phyloP scores from a whole-genome alignment of 768 basidiomycete genomes.

The Macrolepiota fuliginosa region DNA sequence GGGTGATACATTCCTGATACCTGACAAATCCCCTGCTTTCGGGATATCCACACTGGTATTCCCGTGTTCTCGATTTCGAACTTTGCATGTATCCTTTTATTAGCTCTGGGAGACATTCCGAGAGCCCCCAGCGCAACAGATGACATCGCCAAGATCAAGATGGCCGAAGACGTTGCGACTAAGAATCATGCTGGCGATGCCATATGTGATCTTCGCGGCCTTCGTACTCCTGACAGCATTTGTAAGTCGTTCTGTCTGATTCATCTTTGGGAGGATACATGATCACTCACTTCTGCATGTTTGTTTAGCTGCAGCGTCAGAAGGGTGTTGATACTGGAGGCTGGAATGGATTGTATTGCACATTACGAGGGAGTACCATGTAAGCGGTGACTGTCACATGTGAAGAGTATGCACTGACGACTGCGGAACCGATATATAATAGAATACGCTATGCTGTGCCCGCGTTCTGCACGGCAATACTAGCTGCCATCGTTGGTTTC shows the following conservation, averaged over 20 bases:
- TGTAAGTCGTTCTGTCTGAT: conserved; percentile 25
- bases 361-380: conserved; percentile 30
- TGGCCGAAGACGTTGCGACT: conserved; percentile 13
- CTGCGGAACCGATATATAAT: not conserved
- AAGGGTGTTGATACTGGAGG: conserved; percentile 23
- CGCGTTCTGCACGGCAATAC: conserved; percentile 39
- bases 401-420: not conserved
- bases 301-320: conserved; percentile 17
- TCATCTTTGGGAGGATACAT: not conserved
- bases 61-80: not conserved
- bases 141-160: conserved; percentile 7
- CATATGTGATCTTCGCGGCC: conserved; percentile 38
- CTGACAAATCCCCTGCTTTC: conserved; percentile 7
- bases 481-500: conserved; percentile 38
- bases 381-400: conserved; percentile 23
- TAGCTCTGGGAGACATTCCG: conserved; percentile 25
- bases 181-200: conserved; percentile 18
- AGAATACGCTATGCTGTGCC: conserved; percentile 35
- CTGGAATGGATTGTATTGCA: conserved; percentile 51
- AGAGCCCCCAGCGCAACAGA: conserved; percentile 21
- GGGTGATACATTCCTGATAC: conserved; percentile 16
- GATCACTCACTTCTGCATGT: not conserved
- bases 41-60: conserved; percentile 5
- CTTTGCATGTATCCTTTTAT: not conserved
- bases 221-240: conserved; percentile 37